These are phyloP conservation scores for Cladosporium sphaerospermum DNA, from an alignment of 2,329 filamentous ascomycete genomes.

Conservation along the genomic window DNA sequence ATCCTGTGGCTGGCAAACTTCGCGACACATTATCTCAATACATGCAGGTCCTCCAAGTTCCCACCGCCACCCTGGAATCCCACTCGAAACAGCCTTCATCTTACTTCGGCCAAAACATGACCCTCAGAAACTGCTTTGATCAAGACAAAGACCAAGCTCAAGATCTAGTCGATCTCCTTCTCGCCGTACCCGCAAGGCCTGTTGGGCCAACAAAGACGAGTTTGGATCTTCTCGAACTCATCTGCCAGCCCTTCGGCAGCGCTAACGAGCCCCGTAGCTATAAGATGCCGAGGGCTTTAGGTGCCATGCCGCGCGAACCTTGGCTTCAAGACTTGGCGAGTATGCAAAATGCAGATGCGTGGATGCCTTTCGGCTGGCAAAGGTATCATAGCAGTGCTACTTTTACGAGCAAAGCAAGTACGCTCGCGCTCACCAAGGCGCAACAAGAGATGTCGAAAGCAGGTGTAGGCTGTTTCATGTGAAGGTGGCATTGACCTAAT, in stretches of 20 bases:
- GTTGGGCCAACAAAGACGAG: conserved; percentile 2
- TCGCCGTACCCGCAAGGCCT: not conserved
- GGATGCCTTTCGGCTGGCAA: conserved; percentile 8
- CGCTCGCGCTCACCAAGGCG: not conserved
- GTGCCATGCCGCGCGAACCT: not conserved
- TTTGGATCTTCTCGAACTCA: conserved; percentile 1
- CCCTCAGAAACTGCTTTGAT: too few species aligned
- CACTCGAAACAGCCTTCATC: not conserved
- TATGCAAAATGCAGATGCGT: not conserved
- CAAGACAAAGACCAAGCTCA: not conserved
- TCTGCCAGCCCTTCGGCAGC: conserved; percentile 7
- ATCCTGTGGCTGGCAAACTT: conserved; percentile 1
- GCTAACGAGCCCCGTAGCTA: not conserved
- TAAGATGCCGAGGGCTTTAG: not conserved
- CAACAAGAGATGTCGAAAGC: conserved; percentile 4
- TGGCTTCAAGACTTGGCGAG: not conserved
- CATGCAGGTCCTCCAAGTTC: conserved; percentile 4
- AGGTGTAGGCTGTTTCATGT: too few species aligned
- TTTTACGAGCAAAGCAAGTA: not conserved
- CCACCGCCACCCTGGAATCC: not conserved
- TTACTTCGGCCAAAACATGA: not conserved
- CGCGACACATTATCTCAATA: conserved; percentile 8
- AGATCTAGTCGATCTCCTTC: conserved; percentile 1
- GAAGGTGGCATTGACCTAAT: too few species aligned
- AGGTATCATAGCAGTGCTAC: conserved; percentile 1